Evolutionary conservation across 2,329 filamentous ascomycete genomes (phyloP), one percentile per base, ranked within the genome.

Genomic region (Massarina eburnea): DNA sequence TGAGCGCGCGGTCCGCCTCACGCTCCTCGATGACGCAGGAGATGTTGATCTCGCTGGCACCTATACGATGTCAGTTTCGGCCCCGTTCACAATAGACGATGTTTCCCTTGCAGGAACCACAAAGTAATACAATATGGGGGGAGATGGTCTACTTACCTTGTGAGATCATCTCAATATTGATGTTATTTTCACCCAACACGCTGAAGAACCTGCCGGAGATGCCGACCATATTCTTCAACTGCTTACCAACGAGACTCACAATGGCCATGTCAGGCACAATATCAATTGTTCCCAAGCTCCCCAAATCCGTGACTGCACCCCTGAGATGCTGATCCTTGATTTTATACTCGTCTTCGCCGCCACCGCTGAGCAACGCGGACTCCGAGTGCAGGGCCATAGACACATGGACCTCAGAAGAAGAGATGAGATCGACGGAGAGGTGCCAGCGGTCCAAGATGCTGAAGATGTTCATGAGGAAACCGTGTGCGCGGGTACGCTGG

Each of bases 81-180:
- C n/a, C n/a, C n/a, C n/a, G n/a, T n/a, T n/a, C n/a, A n/a, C n/a
- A n/a, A n/a, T n/a, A n/a, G n/a, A n/a, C n/a, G n/a, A n/a, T n/a
- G n/a, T n/a, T n/a, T n/a, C n/a, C n/a, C n/a, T n/a, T n/a, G n/a
- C 3, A 42, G 21, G 15, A 14, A 47, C 3, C 17, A 14, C 9
- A 39, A 9, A 37, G 15, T 14, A n/a, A 17, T 33, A 20, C 10
- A 19, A 27, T 7, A 8, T 21, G 12, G 19, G 34, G 34, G 18
- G 34, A 20, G 14, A 20, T 21, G 10, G 10, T 8, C 14, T 3
- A 58, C 78, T 63, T 78, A 92, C 94, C 94, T 76, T 99, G 94
- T 19, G 90, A 96, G 58, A 99, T 99, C 94, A 99, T 99, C 75
- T 99, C 94, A 59, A 99, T 90, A 69, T 99, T 99, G 66, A 99